Conservation (phyloP, 768 basidiomycete genomes). For the Lentinus brumalis region DNA sequence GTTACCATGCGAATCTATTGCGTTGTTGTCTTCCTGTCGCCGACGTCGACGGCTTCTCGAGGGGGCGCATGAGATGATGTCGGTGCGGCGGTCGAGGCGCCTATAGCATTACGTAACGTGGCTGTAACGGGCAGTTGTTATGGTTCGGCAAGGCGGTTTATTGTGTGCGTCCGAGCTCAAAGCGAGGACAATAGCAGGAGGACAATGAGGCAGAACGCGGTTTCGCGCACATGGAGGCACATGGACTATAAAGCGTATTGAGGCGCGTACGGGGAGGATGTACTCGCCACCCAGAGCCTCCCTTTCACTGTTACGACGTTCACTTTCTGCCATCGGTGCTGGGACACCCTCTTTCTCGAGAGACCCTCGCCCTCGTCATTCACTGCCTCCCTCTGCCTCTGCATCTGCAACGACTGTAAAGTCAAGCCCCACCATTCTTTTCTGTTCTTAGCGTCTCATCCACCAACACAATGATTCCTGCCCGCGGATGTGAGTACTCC, state of each 20-base stretch:
- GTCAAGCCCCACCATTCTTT: conserved; percentile 48
- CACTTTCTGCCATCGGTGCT: conserved; percentile 3
- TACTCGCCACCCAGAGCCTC: background rate
- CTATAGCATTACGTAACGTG: background rate
- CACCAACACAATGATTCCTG: conserved; percentile 38
- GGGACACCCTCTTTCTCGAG: conserved; percentile 3
- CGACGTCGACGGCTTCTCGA: too few species aligned
- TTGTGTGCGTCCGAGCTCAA: background rate
- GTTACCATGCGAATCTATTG: too few species aligned
- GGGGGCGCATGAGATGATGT: too few species aligned
- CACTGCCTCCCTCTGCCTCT: background rate
- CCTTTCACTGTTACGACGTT: background rate
- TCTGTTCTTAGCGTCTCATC: conserved; percentile 57
- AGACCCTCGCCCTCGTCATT: background rate
- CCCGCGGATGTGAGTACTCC: conserved; percentile 47
- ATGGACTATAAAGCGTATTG: background rate
- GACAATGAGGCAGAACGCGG: background rate
- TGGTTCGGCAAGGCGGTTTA: background rate
- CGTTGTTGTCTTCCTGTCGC: too few species aligned
- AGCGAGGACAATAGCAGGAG: background rate
- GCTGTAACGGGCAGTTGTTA: background rate
- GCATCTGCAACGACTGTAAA: background rate
- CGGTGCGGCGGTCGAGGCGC: too few species aligned
- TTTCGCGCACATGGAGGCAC: background rate
- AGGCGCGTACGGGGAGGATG: background rate